These are phyloP conservation scores for Cladobotryum mycophilum DNA, from an alignment of 2,329 filamentous ascomycete species.

Conservation along the genomic window DNA sequence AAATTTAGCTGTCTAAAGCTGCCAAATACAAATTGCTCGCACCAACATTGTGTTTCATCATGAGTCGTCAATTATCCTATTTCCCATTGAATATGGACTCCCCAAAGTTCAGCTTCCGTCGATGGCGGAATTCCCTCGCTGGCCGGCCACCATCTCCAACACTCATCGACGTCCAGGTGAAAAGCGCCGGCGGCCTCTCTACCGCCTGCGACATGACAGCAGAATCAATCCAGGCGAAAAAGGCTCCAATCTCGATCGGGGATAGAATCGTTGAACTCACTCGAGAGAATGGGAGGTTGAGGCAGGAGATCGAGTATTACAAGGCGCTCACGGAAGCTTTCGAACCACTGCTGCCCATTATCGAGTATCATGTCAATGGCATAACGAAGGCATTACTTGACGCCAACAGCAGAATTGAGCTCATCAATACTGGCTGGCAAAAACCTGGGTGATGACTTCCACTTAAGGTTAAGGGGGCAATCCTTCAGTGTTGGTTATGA, in stretches of 20 bases:
- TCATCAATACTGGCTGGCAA: background rate
- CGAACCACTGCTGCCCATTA: background rate
- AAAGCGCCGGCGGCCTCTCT: background rate
- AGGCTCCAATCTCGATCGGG: background rate
- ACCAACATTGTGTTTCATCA: no score
- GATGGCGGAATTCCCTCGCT: background rate
- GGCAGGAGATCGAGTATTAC: background rate
- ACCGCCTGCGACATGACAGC: background rate
- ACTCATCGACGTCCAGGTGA: constrained; percentile 1
- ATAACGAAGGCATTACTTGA: background rate
- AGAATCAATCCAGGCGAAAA: background rate
- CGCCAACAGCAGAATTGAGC: background rate
- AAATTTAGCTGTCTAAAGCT: no score
- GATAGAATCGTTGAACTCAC: background rate
- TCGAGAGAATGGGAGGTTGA: background rate
- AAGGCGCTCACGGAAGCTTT: background rate
- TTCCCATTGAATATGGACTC: background rate
- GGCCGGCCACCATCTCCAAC: constrained; percentile 1
- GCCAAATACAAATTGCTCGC: no score
- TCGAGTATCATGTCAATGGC: background rate
- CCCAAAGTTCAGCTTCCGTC: background rate
- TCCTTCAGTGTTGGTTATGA: no score
- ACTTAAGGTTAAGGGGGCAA: no score
- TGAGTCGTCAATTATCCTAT: background rate
- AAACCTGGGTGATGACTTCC: background rate